Evolutionary conservation across 140 eudicot species (phyloP), one percentile per base, ranked within the genome.

Genomic region (Cichorium intybus): DNA sequence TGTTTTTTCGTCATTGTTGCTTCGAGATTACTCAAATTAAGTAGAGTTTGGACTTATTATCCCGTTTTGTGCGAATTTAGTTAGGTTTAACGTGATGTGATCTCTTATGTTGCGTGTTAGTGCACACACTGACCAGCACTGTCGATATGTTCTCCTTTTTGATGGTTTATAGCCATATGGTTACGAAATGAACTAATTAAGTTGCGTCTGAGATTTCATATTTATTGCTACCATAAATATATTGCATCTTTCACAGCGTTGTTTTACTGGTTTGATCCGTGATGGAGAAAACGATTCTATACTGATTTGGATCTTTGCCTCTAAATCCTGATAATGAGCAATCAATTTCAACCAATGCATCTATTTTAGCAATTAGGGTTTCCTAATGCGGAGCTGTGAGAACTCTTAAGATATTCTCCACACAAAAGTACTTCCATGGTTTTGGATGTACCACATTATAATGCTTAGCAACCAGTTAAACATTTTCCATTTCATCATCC

Each of bases 11-110:
- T 43, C 49, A 29, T 21, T 50, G 24, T 50, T 31, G 50, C 34
- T 31, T 17, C 24, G 34, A 12, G 20, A 31, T 56, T 46, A 10
- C 31, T 24, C 53, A 17, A 53, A 24, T 43, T 41, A 20, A 43
- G 66, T 69, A 7, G 57, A 39, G 24, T 47, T 45, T 31, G 58
- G 24, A 21, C 62, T 33, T 14, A 35, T 68, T 41, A 33, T 50
- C 58, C 16, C 0, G 24, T 23, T n/a, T 16, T 11, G 6, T 31
- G 11, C 35, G 16, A 39, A 52, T 43, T 51, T 6, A 8, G 26
- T 21, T 53, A 29, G 65, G 59, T 28, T 66, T 64, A 56, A 33
- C 14, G 24, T 56, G 21, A 18, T 31, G 72, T 11, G 56, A 71
- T 50, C 33, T 66, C 33, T 22, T 22, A 23, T 57, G 56, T n/a